Conservation (phyloP, 441 rosid genomes). For the Mallotus repandus region DNA sequence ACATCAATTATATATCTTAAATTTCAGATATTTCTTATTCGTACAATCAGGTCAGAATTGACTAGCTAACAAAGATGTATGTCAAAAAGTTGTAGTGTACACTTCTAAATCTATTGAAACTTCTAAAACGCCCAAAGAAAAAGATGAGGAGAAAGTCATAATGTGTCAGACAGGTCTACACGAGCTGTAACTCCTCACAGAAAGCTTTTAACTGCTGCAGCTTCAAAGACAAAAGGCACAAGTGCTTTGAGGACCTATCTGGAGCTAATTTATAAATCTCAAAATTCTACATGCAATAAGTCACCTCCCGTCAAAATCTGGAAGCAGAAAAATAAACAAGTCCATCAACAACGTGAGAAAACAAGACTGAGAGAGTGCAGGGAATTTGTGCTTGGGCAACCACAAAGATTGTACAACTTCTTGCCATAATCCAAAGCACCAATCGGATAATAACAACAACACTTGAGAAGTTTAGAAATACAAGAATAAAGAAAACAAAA, state of each 20-base stretch:
- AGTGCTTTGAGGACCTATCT: constrained; percentile 28
- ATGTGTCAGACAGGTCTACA: constrained; percentile 17
- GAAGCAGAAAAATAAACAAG: constrained; percentile 27
- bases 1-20: constrained; percentile 19
- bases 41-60: constrained; percentile 34
- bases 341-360: constrained; percentile 10
- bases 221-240: constrained; percentile 30
- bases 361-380: neutral
- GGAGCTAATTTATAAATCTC: constrained; percentile 29
- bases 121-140: constrained; percentile 4
- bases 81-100: constrained; percentile 24
- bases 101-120: constrained; percentile 25
- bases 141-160: constrained; percentile 18
- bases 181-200: constrained; percentile 25
- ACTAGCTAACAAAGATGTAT: constrained; percentile 16
- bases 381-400: neutral
- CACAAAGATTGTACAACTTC: neutral
- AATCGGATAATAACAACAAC: neutral
- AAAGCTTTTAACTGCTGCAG: constrained; percentile 38
- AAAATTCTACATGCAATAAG: constrained; percentile 26
- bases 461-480: neutral
- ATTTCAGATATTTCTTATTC: constrained; percentile 24
- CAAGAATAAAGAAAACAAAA: neutral
- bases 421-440: neutral
- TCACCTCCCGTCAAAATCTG: constrained; percentile 45